A percentile compares a stretch with the other conserved stretches of the same genome.
phyloP scores from a whole-genome alignment of 345 rosid genomes.

The Salix purpurea region DNA sequence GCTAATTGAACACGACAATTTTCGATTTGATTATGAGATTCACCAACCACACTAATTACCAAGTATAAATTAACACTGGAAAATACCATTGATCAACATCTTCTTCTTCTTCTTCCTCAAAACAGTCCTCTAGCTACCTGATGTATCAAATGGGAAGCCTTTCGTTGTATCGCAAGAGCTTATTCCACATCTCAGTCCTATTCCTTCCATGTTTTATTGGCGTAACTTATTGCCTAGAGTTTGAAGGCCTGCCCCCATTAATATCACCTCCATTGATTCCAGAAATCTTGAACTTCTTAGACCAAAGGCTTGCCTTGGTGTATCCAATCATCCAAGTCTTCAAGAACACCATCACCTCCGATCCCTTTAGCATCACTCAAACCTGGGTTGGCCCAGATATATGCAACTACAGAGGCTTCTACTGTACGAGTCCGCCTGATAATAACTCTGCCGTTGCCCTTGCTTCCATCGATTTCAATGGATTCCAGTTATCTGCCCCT shows the following conservation, averaged over 20 bases:
- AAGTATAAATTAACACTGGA: neutral
- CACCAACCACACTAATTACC: slow-evolving; percentile 11
- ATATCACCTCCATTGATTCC: neutral
- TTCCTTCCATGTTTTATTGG: neutral
- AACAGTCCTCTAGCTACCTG: neutral
- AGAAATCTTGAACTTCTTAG: slow-evolving; percentile 17
- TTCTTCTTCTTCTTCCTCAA: slow-evolving; percentile 1
- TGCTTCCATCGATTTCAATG: slow-evolving; percentile 40
- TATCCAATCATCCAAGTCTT: slow-evolving; percentile 31
- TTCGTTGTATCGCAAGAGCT: neutral
- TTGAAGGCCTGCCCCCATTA: neutral
- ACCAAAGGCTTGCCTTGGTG: slow-evolving; percentile 18
- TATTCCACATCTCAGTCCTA: slow-evolving; percentile 3
- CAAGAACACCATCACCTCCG: slow-evolving; percentile 32
- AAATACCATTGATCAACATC: neutral
- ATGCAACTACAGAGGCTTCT: slow-evolving; percentile 42
- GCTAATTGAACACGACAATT: neutral
- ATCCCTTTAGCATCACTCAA: slow-evolving; percentile 28
- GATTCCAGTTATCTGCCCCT: slow-evolving; percentile 29
- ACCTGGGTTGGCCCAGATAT: slow-evolving; percentile 39
- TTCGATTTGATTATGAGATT: neutral
- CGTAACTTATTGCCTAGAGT: neutral
- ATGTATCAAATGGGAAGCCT: slow-evolving; percentile 11
- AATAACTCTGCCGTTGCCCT: slow-evolving; percentile 34
- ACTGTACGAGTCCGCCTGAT: slow-evolving; percentile 37